Base-by-base conservation (phyloP, 179 eudicot species). In the Spinacia oleracea region DNA sequence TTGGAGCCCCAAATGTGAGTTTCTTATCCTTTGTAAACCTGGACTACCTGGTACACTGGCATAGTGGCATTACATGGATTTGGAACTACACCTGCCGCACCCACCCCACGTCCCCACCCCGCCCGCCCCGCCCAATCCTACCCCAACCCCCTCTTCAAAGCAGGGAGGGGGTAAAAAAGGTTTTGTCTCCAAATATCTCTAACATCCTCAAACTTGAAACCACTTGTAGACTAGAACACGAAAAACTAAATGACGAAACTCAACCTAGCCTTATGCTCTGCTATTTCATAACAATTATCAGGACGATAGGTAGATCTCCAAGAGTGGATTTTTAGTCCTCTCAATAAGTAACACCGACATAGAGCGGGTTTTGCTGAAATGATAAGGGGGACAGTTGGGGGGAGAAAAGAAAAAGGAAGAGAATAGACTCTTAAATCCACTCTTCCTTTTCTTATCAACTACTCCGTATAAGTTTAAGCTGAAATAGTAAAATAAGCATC, bases 1-100 rank as follows among this genome's bases (percentile, higher is more conserved):
- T 43, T 71, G 74, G 74, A 71, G 58, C 74, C 74, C 23, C 25
- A 46, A 48, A 71, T 25, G 9, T 48, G 23, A 48, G 59, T 48
- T 29, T 48, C 74, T 46, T 71, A 71, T 71, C 59, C 59, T 5
- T 46, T 70, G 23, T 14, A 71, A 43, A 48, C 14, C 23, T 71
- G n/a, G n/a, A n/a, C n/a, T n/a, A n/a, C n/a, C n/a, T n/a, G n/a
- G n/a, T n/a, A n/a, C n/a, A n/a, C n/a, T n/a, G 38, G 42, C 45
- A 21, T 40, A 25, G 29, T 63, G 2, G 3, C 8, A 27, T 1
- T 60, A 60, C 27, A 60, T 45, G 32, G 23, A 14, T 25, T 15
- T 48, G 12, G 6, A 46, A 27, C 59, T 23, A 46, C 38, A 25
- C 3, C 7, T 0, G 14, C 56, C n/a, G 4, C n/a, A n/a, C n/a